A percentile compares a stretch with the other conserved stretches of the same genome.
Conservation (phyloP, 257 asterid genomes). For the Penstemon newberryi region DNA sequence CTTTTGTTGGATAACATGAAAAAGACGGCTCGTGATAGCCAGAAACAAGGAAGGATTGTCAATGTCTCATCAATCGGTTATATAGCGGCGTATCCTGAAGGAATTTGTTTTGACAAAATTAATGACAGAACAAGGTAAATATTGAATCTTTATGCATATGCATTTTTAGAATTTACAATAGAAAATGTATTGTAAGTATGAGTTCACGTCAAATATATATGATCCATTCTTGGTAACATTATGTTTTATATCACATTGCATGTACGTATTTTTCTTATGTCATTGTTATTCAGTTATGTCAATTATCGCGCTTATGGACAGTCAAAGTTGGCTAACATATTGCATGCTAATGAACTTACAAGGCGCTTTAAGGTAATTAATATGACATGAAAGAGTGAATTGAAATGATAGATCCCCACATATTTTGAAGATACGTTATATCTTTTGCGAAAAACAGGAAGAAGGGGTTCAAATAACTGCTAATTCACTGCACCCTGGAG, state of each 20-base stretch:
- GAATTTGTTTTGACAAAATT: slow-evolving; percentile 51
- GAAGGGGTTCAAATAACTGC: slow-evolving; percentile 75
- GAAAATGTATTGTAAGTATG: too few species aligned
- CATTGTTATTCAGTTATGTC: slow-evolving; percentile 2
- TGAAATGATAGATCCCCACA: slow-evolving; percentile 31
- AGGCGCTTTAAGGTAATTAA: slow-evolving; percentile 49
- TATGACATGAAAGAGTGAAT: background rate
- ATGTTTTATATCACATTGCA: background rate
- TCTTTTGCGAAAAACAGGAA: slow-evolving; percentile 43
- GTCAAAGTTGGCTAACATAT: slow-evolving; percentile 69
- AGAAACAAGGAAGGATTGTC: slow-evolving; percentile 58
- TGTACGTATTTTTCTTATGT: slow-evolving; percentile 15
- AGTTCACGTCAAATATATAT: slow-evolving; percentile 9
- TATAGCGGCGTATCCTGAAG: slow-evolving; percentile 34
- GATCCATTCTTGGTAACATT: background rate
- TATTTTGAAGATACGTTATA: background rate
- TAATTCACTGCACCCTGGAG: slow-evolving; percentile 82
- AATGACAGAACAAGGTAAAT: slow-evolving; percentile 43
- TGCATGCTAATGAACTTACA: slow-evolving; percentile 67
- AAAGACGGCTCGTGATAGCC: slow-evolving; percentile 46
- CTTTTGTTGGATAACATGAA: slow-evolving; percentile 54
- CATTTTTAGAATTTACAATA: too few species aligned
- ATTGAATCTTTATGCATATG: background rate
- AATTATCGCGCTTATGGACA: slow-evolving; percentile 52
- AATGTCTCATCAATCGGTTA: slow-evolving; percentile 53